Evolutionary conservation across 169 alveolate species (phyloP), one percentile per base, ranked within the genome.

Genomic region (Eimeria acervulina): DNA sequence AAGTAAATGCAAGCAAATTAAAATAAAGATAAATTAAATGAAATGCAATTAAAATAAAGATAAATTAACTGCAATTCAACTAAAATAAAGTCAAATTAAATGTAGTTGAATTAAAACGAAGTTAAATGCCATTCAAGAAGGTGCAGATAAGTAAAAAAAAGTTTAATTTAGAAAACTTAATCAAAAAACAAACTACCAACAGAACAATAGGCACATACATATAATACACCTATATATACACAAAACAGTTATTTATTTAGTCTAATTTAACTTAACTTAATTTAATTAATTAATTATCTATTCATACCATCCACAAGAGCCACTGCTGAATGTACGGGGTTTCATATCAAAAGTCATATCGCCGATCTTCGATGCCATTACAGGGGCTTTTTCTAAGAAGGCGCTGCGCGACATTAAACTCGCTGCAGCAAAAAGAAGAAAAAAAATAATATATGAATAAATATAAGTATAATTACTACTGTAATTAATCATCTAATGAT

Each of bases 1-100:
- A n/a, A 70, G 26, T 4, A 33, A 6, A 38, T 0, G n/a, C n/a
- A 33, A 40, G 2, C n/a, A 76, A 76, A 76, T 15, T 15, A 33
- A n/a, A 6, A 17, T 6, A 76, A 36, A 76, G 38, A 33, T 33
- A 70, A 70, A 70, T 23, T 26, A 28, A 99, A 99, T 94, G 99
- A 47, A 47, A 47, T 47, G 12, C 5, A 47, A 47, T 47, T n/a
- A n/a, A 47, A 7, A 47, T 47, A 5, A 47, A 47, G 5, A n/a
- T n/a, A n/a, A n/a, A n/a, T n/a, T n/a, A n/a, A n/a, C n/a, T n/a
- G n/a, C n/a, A n/a, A n/a, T n/a, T n/a, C n/a, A n/a, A n/a, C n/a
- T n/a, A n/a, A n/a, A n/a, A n/a, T n/a, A n/a, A n/a, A n/a, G n/a
- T n/a, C n/a, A n/a, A n/a, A n/a, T n/a, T n/a, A n/a, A n/a, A n/a